Percentiles rank a stretch among this genome's conserved stretches.
phyloP scores from a whole-genome alignment of 805 yeast species.

The Suhomyces xylopsoci region DNA sequence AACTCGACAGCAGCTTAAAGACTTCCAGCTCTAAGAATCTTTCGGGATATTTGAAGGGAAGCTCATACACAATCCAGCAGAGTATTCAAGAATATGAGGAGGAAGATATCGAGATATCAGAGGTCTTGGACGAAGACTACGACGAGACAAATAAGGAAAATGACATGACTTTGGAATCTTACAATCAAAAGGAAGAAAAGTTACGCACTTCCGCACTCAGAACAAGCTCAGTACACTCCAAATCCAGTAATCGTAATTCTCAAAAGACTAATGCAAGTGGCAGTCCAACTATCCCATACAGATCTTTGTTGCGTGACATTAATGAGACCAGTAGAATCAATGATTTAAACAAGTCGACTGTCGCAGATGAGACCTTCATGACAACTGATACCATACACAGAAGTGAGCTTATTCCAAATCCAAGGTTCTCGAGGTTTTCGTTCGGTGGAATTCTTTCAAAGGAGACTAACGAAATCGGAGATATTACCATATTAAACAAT shows the following conservation, averaged over 20 bases:
- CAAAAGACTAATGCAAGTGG: not conserved
- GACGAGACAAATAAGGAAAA: slow-evolving; percentile 14
- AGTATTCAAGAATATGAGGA: not conserved
- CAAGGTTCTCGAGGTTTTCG: slow-evolving; percentile 41
- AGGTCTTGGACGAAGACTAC: slow-evolving; percentile 2
- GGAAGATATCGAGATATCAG: not conserved
- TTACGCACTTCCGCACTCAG: not conserved
- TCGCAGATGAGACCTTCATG: slow-evolving; percentile 7
- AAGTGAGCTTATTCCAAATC: slow-evolving; percentile 36
- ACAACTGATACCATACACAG: slow-evolving; percentile 1
- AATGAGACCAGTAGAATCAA: slow-evolving; percentile 13
- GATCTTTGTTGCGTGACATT: slow-evolving; percentile 21
- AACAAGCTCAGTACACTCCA: not conserved
- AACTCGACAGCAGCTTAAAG: slow-evolving; percentile 22
- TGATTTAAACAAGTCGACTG: not conserved
- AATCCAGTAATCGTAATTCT: not conserved
- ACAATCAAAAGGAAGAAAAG: slow-evolving; percentile 13
- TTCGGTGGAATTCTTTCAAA: slow-evolving; percentile 31
- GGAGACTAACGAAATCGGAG: slow-evolving; percentile 10
- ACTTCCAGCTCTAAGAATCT: slow-evolving; percentile 38
- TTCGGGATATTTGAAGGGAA: slow-evolving; percentile 12
- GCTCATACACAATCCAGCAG: not conserved
- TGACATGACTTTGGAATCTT: slow-evolving; percentile 11
- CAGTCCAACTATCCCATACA: slow-evolving; percentile 3
- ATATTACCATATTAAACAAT: slow-evolving; percentile 9